Evolutionary conservation across 148 eudicot genomes (phyloP), one percentile per base, ranked within the genome.

Genomic region (Silene uniflora): DNA sequence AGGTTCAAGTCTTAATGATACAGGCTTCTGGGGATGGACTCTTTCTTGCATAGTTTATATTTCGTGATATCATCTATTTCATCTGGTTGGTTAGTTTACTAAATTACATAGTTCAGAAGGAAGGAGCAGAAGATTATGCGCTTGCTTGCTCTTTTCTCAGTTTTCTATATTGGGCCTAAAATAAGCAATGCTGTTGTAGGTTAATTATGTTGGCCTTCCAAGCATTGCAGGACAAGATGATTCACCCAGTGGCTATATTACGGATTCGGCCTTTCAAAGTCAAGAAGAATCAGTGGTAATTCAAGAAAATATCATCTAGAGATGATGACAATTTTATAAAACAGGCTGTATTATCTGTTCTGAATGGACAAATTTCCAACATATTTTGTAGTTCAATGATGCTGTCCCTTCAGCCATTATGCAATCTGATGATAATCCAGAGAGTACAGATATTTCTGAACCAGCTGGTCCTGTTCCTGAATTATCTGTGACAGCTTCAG

Each of bases 391-490:
- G 82, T 81, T 65, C 5, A 68, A 66, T 69, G 81, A 77, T 76
- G 60, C 55, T 58, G 71, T 61, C 44, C 62, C 56, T 63, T 27
- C 72, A 32, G 46, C 29, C 67, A 39, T 29, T 56, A 25, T 27
- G 22, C 75, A 76, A 74, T 42, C 62, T 74, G 78, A 76, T 17
- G 76, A 49, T 71, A 63, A 44, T 70, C 73, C 70, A 63, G 72
- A 35, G 58, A 76, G 72, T 49, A 76, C 44, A 54, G 82, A 81
- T 62, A 55, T 78, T 62, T 66, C 49, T 35, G 83, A 86, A 85
- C 80, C 60, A 83, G 76, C 79, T 22, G 69, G 13, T 73, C 70
- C 42, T 74, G 65, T 16, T 77, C 67, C 18, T 76, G 72, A 75
- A 66, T 70, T 27, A 62, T 78, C 44, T 52, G 81, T 74, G 32